Evolutionary conservation across 2,329 filamentous ascomycete species (phyloP).

Genomic region (Geoglossum cookeanum): DNA sequence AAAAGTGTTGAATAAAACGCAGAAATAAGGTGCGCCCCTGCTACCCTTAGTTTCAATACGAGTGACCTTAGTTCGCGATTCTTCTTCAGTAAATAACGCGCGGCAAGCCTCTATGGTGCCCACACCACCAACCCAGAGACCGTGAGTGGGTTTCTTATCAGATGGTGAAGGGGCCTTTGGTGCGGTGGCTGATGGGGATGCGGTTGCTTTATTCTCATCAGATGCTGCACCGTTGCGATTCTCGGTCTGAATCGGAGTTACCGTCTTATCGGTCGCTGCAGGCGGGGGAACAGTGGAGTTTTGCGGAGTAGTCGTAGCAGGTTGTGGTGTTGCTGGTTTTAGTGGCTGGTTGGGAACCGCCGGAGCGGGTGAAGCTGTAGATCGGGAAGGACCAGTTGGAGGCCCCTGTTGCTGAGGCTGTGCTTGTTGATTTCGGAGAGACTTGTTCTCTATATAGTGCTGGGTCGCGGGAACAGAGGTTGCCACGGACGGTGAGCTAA

Average conservation of each 20-base stretch:
- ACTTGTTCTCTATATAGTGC: slow-evolving; percentile 8
- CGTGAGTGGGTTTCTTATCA: slow-evolving; percentile 54
- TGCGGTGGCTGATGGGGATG: slow-evolving; percentile 29
- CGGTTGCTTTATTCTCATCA: slow-evolving; percentile 22
- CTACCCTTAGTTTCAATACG: slow-evolving; percentile 47
- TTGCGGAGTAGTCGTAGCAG: slow-evolving; percentile 13
- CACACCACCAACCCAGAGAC: slow-evolving; percentile 77
- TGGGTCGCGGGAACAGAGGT: slow-evolving; percentile 9
- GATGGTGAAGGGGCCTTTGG: slow-evolving; percentile 37
- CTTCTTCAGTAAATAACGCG: slow-evolving; percentile 65
- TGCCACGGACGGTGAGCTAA: neutral
- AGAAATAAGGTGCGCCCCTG: slow-evolving; percentile 28
- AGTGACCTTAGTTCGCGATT: slow-evolving; percentile 53
- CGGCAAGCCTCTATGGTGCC: slow-evolving; percentile 67
- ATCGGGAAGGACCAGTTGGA: slow-evolving; percentile 10
- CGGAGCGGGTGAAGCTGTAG: slow-evolving; percentile 23
- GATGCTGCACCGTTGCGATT: slow-evolving; percentile 30
- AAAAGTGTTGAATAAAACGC: slow-evolving; percentile 62
- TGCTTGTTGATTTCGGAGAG: slow-evolving; percentile 17
- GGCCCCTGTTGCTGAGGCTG: slow-evolving; percentile 11
- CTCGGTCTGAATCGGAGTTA: slow-evolving; percentile 11
- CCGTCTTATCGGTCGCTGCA: slow-evolving; percentile 21
- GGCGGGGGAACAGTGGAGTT: slow-evolving; percentile 13
- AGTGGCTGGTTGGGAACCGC: slow-evolving; percentile 24
- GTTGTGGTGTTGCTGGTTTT: slow-evolving; percentile 32